Evolutionary conservation across 1,284 basidiomycete genomes (phyloP).

Genomic region (Fomitopsis schrenkii): DNA sequence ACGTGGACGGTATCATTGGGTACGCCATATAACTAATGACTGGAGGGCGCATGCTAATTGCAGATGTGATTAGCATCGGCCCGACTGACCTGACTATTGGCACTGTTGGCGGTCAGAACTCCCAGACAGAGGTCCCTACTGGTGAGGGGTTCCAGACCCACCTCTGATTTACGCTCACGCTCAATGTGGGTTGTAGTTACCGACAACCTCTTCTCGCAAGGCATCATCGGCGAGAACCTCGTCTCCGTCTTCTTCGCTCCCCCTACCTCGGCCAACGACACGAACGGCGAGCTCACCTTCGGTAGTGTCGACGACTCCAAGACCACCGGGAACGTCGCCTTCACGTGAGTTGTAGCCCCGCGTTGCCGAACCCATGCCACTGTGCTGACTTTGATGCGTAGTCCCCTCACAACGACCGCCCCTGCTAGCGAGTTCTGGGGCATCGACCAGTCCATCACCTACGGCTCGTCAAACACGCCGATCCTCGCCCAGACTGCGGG

Average conservation of each 20-base stretch:
- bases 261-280: conserved; percentile 24
- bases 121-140: background rate
- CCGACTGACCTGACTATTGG: background rate
- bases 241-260: conserved; percentile 51
- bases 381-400: conserved; percentile 14
- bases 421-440: conserved; percentile 59
- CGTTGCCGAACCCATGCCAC: background rate
- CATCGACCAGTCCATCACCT: conserved; percentile 53
- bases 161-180: background rate
- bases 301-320: conserved; percentile 43
- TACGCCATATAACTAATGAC: background rate
- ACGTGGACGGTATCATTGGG: conserved; percentile 54
- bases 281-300: conserved; percentile 45
- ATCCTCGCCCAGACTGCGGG: conserved; percentile 49
- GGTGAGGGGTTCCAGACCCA: background rate
- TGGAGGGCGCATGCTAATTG: background rate
- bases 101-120: background rate
- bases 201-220: conserved; percentile 35
- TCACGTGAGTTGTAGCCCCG: conserved; percentile 9
- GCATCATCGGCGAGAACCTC: conserved; percentile 35
- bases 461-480: conserved; percentile 32
- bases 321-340: conserved; percentile 42
- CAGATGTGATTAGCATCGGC: background rate
- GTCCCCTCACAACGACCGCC: conserved; percentile 41
- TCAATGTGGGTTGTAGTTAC: conserved; percentile 20